These are phyloP conservation scores for Carex cristatella DNA, from an alignment of 176 grass and related monocot genomes.

Conservation along the genomic window DNA sequence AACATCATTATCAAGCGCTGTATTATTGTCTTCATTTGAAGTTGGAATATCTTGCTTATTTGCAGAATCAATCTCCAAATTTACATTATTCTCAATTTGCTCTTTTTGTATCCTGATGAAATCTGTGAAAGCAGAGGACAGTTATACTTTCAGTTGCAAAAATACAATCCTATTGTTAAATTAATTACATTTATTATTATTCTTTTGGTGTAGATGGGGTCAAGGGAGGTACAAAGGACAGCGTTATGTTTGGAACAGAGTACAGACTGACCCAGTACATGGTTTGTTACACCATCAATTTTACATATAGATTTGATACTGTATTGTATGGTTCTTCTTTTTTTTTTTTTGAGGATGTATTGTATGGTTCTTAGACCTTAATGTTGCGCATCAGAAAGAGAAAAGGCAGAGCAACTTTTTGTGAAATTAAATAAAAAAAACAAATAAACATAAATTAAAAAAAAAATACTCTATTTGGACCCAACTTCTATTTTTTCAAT, in stretches of 20 bases:
- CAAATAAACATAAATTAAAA: not conserved
- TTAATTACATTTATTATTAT: not conserved
- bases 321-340: too few species aligned
- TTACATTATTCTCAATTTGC: conserved; percentile 5
- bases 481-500: not conserved
- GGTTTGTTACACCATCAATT: not conserved
- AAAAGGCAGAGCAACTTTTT: not conserved
- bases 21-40: not conserved
- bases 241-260: not conserved
- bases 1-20: not conserved
- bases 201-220: not conserved
- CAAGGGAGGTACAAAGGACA: not conserved
- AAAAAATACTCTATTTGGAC: not conserved
- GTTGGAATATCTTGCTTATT: not conserved
- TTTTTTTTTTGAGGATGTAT: too few species aligned
- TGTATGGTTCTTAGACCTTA: not conserved
- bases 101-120: not conserved
- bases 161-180: not conserved
- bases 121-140: conserved; percentile 3
- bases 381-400: not conserved
- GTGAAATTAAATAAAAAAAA: not conserved
- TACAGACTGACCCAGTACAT: not conserved
- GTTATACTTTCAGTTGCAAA: not conserved
- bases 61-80: not conserved
- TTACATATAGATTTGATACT: not conserved